phyloP scores from a whole-genome alignment of 148 eudicot genomes.

The Diospyros kaki region DNA sequence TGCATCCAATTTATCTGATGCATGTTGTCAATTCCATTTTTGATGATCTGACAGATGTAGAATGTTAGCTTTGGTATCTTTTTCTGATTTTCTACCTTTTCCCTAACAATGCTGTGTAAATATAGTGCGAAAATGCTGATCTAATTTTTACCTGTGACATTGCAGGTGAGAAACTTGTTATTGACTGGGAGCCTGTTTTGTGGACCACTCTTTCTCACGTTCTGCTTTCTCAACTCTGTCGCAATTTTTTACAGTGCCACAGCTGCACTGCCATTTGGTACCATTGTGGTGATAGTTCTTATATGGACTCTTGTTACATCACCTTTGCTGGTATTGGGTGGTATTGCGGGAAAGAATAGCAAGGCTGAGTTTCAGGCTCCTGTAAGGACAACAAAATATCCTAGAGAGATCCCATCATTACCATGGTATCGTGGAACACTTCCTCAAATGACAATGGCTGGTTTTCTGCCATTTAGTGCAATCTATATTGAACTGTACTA shows the following conservation, averaged over 20 bases:
- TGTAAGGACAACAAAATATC: constrained; percentile 41
- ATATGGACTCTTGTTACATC: constrained; percentile 40
- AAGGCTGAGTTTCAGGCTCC: constrained; percentile 49
- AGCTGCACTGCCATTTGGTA: constrained; percentile 46
- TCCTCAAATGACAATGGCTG: constrained; percentile 44
- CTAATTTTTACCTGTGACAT: constrained; percentile 1
- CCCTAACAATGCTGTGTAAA: no score
- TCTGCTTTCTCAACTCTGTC: constrained; percentile 36
- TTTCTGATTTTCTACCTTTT: not conserved
- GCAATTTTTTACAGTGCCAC: constrained; percentile 40
- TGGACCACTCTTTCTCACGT: constrained; percentile 32
- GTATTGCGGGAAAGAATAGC: constrained; percentile 1
- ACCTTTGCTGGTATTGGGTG: constrained; percentile 46
- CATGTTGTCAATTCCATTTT: not conserved
- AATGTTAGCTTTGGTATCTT: not conserved
- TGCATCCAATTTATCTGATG: not conserved
- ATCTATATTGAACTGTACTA: no score
- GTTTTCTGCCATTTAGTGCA: constrained; percentile 14
- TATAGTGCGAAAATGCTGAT: constrained; percentile 1
- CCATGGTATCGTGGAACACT: constrained; percentile 47
- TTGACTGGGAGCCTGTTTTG: constrained; percentile 41
- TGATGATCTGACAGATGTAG: not conserved
- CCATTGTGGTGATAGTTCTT: constrained; percentile 40
- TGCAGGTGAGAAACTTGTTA: constrained; percentile 39
- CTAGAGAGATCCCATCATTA: constrained; percentile 42